These are phyloP conservation scores for Theobroma cacao DNA, from an alignment of 345 rosid genomes.

Conservation along the genomic window DNA sequence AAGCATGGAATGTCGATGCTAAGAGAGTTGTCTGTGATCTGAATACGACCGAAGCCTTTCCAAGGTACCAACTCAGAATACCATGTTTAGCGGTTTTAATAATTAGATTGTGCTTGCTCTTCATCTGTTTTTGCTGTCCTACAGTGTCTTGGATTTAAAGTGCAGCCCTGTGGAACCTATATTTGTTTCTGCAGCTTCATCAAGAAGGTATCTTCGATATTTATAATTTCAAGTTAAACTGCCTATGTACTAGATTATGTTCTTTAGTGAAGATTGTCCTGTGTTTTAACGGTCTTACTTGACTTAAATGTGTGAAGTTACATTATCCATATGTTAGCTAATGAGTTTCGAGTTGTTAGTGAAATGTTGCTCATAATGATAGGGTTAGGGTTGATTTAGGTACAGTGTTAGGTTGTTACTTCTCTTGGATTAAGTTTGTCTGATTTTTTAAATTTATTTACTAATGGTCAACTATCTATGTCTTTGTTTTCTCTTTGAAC, in stretches of 20 bases:
- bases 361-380: neutral
- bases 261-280: neutral
- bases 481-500: neutral
- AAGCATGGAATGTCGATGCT: conserved; percentile 83
- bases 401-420: neutral
- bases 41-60: conserved; percentile 52
- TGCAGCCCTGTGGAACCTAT: conserved; percentile 80
- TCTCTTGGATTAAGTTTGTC: neutral
- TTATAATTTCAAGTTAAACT: neutral
- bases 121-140: conserved; percentile 6
- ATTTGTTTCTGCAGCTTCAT: conserved; percentile 76
- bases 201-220: conserved; percentile 36
- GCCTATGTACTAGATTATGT: neutral
- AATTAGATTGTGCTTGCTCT: conserved; percentile 1
- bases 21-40: conserved; percentile 82
- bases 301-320: neutral
- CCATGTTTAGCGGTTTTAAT: neutral
- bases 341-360: neutral
- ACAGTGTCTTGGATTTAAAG: conserved; percentile 68
- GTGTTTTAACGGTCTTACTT: neutral
- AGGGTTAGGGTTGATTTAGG: neutral
- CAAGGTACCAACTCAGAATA: conserved; percentile 34
- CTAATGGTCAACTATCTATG: neutral
- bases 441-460: neutral
- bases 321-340: neutral